Percentiles rank a stretch among this genome's conserved stretches.
Conservation (phyloP, 2,329 filamentous ascomycete genomes). For the Beauveria medogensis region DNA sequence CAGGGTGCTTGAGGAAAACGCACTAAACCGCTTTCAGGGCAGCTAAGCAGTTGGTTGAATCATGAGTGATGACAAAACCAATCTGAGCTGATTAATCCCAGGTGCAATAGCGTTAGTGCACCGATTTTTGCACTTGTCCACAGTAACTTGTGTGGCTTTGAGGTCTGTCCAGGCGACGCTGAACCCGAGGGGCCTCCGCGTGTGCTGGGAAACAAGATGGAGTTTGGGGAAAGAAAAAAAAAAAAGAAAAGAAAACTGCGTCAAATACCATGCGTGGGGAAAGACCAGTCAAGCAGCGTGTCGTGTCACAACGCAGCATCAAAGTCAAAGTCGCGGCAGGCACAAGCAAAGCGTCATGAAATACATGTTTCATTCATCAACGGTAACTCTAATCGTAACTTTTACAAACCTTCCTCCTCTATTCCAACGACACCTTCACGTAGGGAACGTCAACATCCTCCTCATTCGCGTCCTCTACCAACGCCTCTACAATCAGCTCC, state of each 20-base stretch:
- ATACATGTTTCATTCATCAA: neutral
- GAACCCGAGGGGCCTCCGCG: neutral
- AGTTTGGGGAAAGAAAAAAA: neutral
- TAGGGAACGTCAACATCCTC: constrained; percentile 91
- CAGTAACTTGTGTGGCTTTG: neutral
- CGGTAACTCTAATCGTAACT: neutral
- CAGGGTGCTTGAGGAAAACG: neutral
- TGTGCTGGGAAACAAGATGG: neutral
- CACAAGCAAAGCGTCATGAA: neutral
- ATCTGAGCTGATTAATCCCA: too few species aligned
- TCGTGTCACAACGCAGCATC: neutral
- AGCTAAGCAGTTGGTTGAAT: too few species aligned
- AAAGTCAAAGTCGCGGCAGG: neutral
- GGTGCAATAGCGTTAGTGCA: too few species aligned
- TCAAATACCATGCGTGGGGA: constrained; percentile 12
- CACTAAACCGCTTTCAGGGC: neutral
- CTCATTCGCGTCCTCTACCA: constrained; percentile 70
- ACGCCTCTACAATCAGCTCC: constrained; percentile 87
- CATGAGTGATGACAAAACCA: too few species aligned
- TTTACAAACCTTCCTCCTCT: neutral
- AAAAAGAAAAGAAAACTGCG: neutral
- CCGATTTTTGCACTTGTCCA: too few species aligned
- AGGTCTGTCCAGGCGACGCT: too few species aligned
- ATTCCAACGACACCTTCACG: constrained; percentile 40
- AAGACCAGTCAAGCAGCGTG: neutral